These are phyloP conservation scores for Lasiodiplodia citricola DNA, from an alignment of 2,329 filamentous ascomycete species.

Conservation along the genomic window DNA sequence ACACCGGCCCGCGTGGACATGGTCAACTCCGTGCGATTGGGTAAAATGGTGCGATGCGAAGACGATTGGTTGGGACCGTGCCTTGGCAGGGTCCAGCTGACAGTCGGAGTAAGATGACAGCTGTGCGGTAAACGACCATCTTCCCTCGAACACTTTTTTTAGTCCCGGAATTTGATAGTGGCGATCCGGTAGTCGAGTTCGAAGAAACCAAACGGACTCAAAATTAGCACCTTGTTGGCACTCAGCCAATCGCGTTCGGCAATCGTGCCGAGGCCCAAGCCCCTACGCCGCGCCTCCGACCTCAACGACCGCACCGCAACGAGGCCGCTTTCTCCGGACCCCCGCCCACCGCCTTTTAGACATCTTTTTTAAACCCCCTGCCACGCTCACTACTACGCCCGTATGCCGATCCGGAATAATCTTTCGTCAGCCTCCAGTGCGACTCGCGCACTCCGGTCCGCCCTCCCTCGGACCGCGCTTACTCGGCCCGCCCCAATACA, in stretches of 20 bases:
- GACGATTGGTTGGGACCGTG: background rate
- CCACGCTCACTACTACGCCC: conserved; percentile 3
- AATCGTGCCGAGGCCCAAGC: conserved; percentile 9
- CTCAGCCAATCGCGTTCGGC: background rate
- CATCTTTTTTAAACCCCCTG: background rate
- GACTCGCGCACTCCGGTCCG: background rate
- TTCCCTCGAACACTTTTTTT: background rate
- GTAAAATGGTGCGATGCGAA: background rate
- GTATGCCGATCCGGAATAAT: conserved; percentile 2
- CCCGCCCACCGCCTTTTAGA: conserved; percentile 11
- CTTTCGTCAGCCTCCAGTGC: background rate
- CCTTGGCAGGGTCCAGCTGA: background rate
- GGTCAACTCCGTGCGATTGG: background rate
- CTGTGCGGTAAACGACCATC: background rate
- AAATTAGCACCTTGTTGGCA: background rate
- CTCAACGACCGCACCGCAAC: conserved; percentile 7
- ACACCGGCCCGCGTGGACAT: background rate
- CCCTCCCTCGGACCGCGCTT: background rate
- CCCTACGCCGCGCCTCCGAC: conserved; percentile 12
- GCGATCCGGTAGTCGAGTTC: background rate
- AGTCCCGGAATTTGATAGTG: background rate
- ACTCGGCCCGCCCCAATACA: background rate
- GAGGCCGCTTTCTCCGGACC: background rate
- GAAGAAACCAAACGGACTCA: background rate
- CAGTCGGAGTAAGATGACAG: background rate